A percentile compares a stretch with the other conserved stretches of the same genome.
Conservation (phyloP, 495 filamentous ascomycete species). For the Aspergillus leporis region DNA sequence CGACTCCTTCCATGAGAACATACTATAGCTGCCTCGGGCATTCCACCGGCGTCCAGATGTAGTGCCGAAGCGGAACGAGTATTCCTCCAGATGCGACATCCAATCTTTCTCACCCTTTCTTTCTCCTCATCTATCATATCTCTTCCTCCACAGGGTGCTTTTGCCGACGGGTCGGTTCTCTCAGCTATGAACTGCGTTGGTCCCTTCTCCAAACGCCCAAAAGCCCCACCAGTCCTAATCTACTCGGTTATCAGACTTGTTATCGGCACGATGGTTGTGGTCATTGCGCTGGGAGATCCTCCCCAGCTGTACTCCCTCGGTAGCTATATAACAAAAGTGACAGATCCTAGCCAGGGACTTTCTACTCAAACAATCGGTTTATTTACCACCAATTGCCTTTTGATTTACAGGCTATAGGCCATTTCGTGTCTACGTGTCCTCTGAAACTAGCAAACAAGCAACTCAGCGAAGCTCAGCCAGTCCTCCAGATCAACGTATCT, state of each 20-base stretch:
- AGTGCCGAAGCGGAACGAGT: slow-evolving; percentile 9
- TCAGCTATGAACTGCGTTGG: not conserved
- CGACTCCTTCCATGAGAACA: not conserved
- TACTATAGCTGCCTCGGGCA: not conserved
- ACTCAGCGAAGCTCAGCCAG: not conserved
- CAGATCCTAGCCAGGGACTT: not conserved
- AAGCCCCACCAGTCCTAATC: slow-evolving; percentile 3
- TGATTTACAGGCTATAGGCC: not conserved
- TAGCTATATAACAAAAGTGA: not conserved
- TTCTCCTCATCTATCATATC: not conserved
- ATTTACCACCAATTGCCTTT: not conserved
- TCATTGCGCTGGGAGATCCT: slow-evolving; percentile 2
- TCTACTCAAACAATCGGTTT: not conserved
- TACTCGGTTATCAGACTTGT: slow-evolving; percentile 12
- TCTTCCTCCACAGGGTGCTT: not conserved
- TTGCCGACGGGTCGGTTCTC: slow-evolving; percentile 1
- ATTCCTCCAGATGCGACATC: not conserved
- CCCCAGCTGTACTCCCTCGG: not conserved
- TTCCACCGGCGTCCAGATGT: slow-evolving; percentile 11
- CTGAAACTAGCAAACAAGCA: not conserved
- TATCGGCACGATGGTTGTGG: not conserved
- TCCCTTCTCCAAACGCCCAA: not conserved
- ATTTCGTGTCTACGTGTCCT: not conserved
- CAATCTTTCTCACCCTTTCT: not conserved
- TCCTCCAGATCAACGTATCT: not conserved